Evolutionary conservation across 192 early-diverging fungal genomes (phyloP), one percentile per base, ranked within the genome.

Genomic region (Endogone sp.): DNA sequence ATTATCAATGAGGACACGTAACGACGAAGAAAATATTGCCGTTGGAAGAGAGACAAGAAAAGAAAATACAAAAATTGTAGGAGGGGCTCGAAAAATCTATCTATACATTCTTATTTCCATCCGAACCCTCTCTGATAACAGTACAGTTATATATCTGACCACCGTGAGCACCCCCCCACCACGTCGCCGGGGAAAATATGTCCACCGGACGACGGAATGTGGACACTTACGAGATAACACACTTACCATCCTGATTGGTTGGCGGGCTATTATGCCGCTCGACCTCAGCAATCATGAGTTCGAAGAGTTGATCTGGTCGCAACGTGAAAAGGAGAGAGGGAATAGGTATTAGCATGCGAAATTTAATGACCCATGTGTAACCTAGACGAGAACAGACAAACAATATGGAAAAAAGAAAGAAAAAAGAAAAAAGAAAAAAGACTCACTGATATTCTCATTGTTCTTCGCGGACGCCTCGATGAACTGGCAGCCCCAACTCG

Each of bases 381-480:
- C n/a, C n/a, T n/a, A n/a, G n/a, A n/a, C n/a, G n/a, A n/a, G n/a
- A 49, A 0, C 37, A 49, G 6, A 49, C 37, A 6, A 49, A 49
- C 29, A 49, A 44, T 29, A 13, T 60, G 4, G 29, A 61, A 59
- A 6, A 28, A 11, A 23, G 23, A 65, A 3, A 62, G n/a, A n/a
- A 49, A 61, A 59, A 6, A 28, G 11, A 23, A 27, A 65, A 3
- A 62, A 26, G 64, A 29, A 63, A 60, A 29, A 16, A 44, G 10
- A 26, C 3, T 75, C 81, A 85, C 87, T 84, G 71, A 98, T 94
- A 71, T 96, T 97, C 57, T 90, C 86, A 71, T 95, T 93, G 64
- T 91, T 88, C 75, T 96, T 97, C 0, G 97, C 97, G 22, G 92
- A 94, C 9, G 92, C 88, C 75, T 99, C 97, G 58, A 95, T 82